Conservation (phyloP, 2,329 filamentous ascomycete genomes). For the Colletotrichum sp. region DNA sequence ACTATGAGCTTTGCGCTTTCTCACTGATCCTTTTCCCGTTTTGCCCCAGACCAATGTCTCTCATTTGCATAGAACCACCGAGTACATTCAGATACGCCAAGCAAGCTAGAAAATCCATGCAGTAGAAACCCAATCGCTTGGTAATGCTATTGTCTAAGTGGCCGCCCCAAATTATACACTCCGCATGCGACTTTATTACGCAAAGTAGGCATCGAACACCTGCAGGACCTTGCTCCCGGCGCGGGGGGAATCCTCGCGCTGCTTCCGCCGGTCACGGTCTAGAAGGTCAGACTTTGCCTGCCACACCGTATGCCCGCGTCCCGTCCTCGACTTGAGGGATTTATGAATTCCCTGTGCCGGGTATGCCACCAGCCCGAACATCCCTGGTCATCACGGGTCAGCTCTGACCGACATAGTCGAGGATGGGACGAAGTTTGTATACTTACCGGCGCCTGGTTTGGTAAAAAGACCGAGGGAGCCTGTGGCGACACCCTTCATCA, state of each 20-base stretch:
- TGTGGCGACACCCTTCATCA: slow-evolving; percentile 36
- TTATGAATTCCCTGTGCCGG: slow-evolving; percentile 35
- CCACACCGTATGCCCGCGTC: neutral
- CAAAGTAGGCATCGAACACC: neutral
- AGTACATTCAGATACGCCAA: neutral
- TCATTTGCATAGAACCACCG: neutral
- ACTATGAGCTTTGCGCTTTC: neutral
- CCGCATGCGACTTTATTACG: neutral
- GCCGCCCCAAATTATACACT: neutral
- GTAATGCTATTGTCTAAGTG: neutral
- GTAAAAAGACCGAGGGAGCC: slow-evolving; percentile 29
- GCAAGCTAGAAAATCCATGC: neutral
- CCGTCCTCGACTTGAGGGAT: slow-evolving; percentile 28
- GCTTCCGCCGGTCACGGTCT: neutral
- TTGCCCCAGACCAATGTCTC: neutral
- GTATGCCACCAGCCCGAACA: slow-evolving; percentile 33
- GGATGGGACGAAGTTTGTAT: neutral
- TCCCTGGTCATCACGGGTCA: slow-evolving; percentile 11
- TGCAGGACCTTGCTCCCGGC: neutral
- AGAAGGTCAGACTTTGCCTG: neutral
- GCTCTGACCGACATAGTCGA: neutral
- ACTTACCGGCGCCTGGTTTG: slow-evolving; percentile 29
- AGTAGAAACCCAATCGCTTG: neutral
- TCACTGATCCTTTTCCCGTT: fast-evolving
- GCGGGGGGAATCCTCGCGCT: neutral